Evolutionary conservation across 129 eudicot genomes (phyloP).

Genomic region (Flaveria bidentis): DNA sequence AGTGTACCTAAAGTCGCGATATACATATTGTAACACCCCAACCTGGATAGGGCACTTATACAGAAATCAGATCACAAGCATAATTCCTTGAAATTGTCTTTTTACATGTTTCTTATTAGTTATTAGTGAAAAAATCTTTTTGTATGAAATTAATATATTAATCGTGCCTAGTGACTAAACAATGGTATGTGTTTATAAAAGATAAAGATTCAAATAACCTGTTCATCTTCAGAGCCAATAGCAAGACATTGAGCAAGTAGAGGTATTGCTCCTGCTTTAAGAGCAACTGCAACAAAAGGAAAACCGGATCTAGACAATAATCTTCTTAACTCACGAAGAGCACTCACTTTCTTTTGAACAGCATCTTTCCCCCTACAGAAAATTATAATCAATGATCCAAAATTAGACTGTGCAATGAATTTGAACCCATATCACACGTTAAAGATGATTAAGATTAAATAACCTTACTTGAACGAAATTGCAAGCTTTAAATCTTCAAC

Average conservation of each 20-base stretch:
- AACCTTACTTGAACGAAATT: conserved; percentile 57
- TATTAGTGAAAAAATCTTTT: background rate
- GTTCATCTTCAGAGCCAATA: conserved; percentile 91
- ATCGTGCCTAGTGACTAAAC: background rate
- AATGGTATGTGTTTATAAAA: conserved; percentile 5
- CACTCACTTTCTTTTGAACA: conserved; percentile 55
- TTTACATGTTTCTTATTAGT: background rate
- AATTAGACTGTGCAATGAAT: background rate
- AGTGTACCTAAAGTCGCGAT: too few species aligned
- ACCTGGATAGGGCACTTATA: background rate
- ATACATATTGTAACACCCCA: too few species aligned
- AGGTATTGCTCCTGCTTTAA: conserved; percentile 75
- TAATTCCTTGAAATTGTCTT: background rate
- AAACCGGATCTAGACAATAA: conserved; percentile 79
- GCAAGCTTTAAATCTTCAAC: conserved; percentile 71
- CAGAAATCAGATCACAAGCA: background rate
- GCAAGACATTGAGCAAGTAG: conserved; percentile 82
- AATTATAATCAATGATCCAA: conserved; percentile 1
- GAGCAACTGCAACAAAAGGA: conserved; percentile 90
- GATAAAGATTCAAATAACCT: conserved; percentile 43
- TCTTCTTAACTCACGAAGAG: conserved; percentile 80
- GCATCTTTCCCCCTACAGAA: conserved; percentile 68
- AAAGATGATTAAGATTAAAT: background rate
- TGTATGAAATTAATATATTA: background rate
- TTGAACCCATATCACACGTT: background rate